Conservation (phyloP, 2,329 filamentous ascomycete genomes). For the Tothia fuscella region DNA sequence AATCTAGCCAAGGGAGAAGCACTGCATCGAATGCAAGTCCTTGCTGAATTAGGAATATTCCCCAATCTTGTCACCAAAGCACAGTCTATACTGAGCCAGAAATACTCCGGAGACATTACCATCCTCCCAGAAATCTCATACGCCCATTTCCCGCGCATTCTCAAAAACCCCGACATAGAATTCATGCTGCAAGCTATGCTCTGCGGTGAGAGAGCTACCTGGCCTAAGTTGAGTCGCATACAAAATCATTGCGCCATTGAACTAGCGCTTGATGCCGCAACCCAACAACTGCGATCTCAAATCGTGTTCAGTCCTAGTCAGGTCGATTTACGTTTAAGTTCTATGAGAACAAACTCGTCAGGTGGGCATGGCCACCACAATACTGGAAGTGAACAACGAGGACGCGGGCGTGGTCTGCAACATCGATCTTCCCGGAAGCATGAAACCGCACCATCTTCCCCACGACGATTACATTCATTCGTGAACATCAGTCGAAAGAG, state of each 20-base stretch:
- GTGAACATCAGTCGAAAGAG: background rate
- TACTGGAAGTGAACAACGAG: background rate
- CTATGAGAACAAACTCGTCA: constrained; percentile 2
- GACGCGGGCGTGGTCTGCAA: too few relatives aligned
- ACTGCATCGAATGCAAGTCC: constrained; percentile 66
- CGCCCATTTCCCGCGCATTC: constrained; percentile 60
- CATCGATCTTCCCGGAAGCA: too few relatives aligned
- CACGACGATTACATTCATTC: too few relatives aligned
- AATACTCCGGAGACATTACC: constrained; percentile 90
- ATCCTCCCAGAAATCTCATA: constrained; percentile 73
- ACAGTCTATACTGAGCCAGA: constrained; percentile 72
- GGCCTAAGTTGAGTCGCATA: constrained; percentile 79
- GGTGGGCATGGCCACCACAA: background rate
- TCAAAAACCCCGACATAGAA: constrained; percentile 72
- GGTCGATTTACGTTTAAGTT: constrained; percentile 25
- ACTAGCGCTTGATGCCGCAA: constrained; percentile 65
- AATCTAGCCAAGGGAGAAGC: constrained; percentile 68
- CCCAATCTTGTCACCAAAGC: constrained; percentile 69
- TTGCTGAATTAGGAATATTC: constrained; percentile 70
- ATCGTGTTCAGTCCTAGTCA: constrained; percentile 59
- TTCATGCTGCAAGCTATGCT: constrained; percentile 76
- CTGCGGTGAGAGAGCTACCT: constrained; percentile 74
- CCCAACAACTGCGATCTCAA: constrained; percentile 54
- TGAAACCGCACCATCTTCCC: too few relatives aligned
- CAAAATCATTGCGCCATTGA: constrained; percentile 83